These are phyloP conservation scores for Trichomonas vaginalis DNA, from an alignment of 208 protist species.

Conservation along the genomic window DNA sequence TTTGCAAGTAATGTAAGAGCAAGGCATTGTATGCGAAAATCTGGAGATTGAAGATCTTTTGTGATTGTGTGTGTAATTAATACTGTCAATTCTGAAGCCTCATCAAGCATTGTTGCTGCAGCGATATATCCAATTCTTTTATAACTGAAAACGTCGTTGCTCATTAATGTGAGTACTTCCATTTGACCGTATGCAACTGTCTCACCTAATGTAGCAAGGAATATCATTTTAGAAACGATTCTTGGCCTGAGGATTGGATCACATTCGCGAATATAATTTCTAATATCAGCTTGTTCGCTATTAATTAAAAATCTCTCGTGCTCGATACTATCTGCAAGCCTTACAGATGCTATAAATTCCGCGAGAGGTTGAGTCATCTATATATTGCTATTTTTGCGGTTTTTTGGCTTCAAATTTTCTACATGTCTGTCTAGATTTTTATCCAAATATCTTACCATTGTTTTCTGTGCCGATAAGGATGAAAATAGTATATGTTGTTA, in stretches of 20 bases:
- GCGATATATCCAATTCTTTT: slow-evolving; percentile 21
- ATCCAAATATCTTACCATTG: no score
- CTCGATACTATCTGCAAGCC: background rate
- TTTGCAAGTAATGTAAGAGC: background rate
- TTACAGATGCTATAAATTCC: background rate
- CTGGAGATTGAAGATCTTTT: background rate
- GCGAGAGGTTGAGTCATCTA: background rate
- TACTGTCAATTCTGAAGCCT: slow-evolving; percentile 9
- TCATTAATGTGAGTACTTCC: slow-evolving; percentile 16
- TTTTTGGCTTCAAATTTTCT: background rate
- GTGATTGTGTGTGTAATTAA: background rate
- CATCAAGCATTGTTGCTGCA: background rate
- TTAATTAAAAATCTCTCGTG: background rate
- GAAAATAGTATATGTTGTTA: no score
- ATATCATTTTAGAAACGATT: slow-evolving; percentile 10
- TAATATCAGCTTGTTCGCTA: background rate
- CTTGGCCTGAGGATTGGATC: background rate
- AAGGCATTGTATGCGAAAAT: background rate
- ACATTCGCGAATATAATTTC: background rate
- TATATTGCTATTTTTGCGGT: background rate
- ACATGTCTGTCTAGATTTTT: background rate
- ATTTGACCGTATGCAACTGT: slow-evolving; percentile 11
- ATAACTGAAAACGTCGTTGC: background rate
- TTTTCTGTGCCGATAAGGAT: no score
- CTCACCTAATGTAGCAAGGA: background rate